Conservation (phyloP, 1,284 basidiomycete genomes). For the Mycocalia duriaeana region DNA sequence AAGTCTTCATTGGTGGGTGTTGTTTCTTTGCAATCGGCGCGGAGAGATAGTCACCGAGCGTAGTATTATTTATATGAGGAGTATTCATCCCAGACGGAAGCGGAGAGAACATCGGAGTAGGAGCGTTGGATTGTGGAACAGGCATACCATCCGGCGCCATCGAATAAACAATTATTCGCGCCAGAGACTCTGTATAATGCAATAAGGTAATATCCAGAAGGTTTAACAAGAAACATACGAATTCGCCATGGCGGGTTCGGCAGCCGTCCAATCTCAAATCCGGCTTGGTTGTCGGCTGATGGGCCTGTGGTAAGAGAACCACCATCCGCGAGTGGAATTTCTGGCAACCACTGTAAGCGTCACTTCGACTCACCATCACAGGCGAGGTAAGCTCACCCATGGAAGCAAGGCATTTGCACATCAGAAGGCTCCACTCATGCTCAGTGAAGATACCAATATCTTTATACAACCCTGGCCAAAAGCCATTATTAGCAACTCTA, state of each 20-base stretch:
- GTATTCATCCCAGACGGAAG: constrained; percentile 57
- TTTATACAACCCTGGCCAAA: constrained; percentile 71
- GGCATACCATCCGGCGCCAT: constrained; percentile 76
- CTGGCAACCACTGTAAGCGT: constrained; percentile 36
- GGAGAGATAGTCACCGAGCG: constrained; percentile 57
- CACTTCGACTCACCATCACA: too few relatives aligned
- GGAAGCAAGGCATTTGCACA: constrained; percentile 87
- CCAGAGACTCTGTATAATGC: constrained; percentile 62
- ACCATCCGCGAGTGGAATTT: constrained; percentile 66
- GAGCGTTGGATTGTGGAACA: constrained; percentile 45
- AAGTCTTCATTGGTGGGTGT: constrained; percentile 42
- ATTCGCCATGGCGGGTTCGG: constrained; percentile 69
- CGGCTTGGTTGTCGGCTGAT: constrained; percentile 58
- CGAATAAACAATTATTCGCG: constrained; percentile 86
- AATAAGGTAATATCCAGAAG: constrained; percentile 5
- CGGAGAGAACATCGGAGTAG: constrained; percentile 63
- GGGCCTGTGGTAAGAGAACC: constrained; percentile 71
- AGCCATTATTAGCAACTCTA: constrained; percentile 32
- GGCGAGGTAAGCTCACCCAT: constrained; percentile 51
- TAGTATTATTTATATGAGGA: constrained; percentile 42
- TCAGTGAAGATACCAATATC: constrained; percentile 87
- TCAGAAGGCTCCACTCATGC: constrained; percentile 82
- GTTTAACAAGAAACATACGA: constrained; percentile 31
- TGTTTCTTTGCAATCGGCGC: constrained; percentile 44
- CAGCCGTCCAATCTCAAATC: constrained; percentile 62